Base-by-base conservation (phyloP, 73 alveolate species). In the Diophrys appendiculata region DNA sequence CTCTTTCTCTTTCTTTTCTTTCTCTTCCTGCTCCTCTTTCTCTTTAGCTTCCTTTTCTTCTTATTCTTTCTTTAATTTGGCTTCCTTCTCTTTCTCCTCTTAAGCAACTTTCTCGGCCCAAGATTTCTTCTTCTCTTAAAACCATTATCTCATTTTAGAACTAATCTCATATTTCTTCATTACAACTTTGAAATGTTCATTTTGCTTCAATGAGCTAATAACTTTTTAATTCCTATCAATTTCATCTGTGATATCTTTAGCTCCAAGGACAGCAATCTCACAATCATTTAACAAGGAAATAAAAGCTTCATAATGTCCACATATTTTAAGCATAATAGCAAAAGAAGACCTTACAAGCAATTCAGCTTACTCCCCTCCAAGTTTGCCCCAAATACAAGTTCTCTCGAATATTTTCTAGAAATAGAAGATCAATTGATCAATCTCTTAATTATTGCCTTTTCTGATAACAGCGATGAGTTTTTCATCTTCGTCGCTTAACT, bases 131-230 rank as follows among this genome's bases (percentile, higher is more conserved):
- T 75, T 75, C 74, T 75, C 83, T 29, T 75, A 53, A 31, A 75
- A 64, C 91, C 95, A 82, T 1, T 52, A 73, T 56, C 95, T 76
- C 91, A 83, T 82, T 81, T 68, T 83, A 18, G 81, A 29, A 3
- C 88, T 74, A 52, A 86, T 83, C 56, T 82, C 91, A 84, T 84
- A 87, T 35, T 84, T 68, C 78, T 75, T 80, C 14, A 74, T 55
- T 23, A 87, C 73, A 29, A 35, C 31, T 14, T 71, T 79, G 55
- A 30, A 72, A 68, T 26, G 52, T 75, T 81, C 73, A 24, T 73
- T 26, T 32, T 29, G 2, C 75, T 81, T 76, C 29, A 53, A 55
- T 11, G 65, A n/a, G 52, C 35, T 56, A 28, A 70, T 80, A 56
- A 71, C 89, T 71, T 71, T 80, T 34, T 69, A 75, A 11, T 11